Conservation (phyloP, 352 stramenopile species). For the Phytophthora rubi region DNA sequence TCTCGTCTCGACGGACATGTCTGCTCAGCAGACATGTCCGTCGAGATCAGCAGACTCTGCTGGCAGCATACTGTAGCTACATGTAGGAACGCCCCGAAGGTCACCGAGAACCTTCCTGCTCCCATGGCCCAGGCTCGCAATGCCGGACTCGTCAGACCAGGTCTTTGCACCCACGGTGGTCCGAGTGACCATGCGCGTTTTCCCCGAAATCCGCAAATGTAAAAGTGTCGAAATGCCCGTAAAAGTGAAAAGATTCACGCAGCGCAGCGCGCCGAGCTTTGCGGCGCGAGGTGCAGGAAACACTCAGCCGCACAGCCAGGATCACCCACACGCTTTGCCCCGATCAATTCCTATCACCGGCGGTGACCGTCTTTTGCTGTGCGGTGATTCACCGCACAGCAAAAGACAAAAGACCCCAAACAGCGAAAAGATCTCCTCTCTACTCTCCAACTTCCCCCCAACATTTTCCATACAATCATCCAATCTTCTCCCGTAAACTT, state of each 20-base stretch:
- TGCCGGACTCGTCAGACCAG: constrained; percentile 17
- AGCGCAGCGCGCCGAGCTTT: background rate
- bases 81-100: constrained; percentile 8
- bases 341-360: constrained; percentile 11
- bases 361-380: no score
- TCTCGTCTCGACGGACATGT: constrained; percentile 18
- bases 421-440: constrained; percentile 15
- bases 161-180: background rate
- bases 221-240: constrained; percentile 8
- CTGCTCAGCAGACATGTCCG: background rate
- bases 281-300: constrained; percentile 18
- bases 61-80: constrained; percentile 10
- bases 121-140: constrained; percentile 4
- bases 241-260: constrained; percentile 6
- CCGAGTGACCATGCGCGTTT: background rate
- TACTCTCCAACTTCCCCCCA: background rate
- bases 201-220: constrained; percentile 6
- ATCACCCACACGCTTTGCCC: constrained; percentile 2
- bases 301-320: constrained; percentile 13
- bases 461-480: background rate
- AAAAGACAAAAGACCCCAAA: constrained; percentile 20
- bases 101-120: constrained; percentile 17
- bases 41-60: background rate
- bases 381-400: constrained; percentile 3
- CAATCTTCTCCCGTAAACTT: background rate